Evolutionary conservation across 192 early-diverging fungal genomes (phyloP).

Genomic region (Rhizophlyctis rosea): DNA sequence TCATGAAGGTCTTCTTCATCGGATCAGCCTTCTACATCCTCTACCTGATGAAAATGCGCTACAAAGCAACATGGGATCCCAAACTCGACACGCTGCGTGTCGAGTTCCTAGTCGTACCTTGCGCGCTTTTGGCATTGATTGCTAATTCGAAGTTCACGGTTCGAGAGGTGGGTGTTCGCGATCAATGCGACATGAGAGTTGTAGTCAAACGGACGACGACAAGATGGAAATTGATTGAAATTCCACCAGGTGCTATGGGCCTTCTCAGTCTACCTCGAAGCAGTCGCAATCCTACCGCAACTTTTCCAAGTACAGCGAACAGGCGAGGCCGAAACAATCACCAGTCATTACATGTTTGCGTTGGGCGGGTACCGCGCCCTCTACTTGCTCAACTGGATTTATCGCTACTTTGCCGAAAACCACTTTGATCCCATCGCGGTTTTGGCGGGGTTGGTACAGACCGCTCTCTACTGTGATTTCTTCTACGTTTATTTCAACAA

Average conservation of each 20-base stretch:
- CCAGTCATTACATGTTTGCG: slow-evolving; percentile 97
- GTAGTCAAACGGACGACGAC: neutral
- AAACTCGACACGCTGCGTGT: slow-evolving; percentile 86
- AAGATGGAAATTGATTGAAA: neutral
- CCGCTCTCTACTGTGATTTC: slow-evolving; percentile 94
- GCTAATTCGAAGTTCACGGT: slow-evolving; percentile 53
- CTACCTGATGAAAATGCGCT: slow-evolving; percentile 82
- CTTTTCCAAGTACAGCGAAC: slow-evolving; percentile 96
- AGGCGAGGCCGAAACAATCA: slow-evolving; percentile 99
- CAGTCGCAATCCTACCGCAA: slow-evolving; percentile 96
- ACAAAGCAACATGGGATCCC: slow-evolving; percentile 91
- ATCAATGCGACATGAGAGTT: neutral
- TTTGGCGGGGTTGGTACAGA: slow-evolving; percentile 90
- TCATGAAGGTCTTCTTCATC: slow-evolving; percentile 97
- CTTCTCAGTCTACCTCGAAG: slow-evolving; percentile 95
- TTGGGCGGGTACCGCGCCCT: slow-evolving; percentile 87
- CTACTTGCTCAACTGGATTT: slow-evolving; percentile 95
- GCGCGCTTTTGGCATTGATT: slow-evolving; percentile 66
- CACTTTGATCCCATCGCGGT: slow-evolving; percentile 80
- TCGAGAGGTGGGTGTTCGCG: neutral
- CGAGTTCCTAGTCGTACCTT: slow-evolving; percentile 77
- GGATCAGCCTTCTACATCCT: slow-evolving; percentile 79
- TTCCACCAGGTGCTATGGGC: slow-evolving; percentile 82
- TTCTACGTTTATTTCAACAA: slow-evolving; percentile 95
- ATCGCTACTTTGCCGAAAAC: slow-evolving; percentile 70